A percentile compares a stretch with the other conserved stretches of the same genome.
phyloP scores from a whole-genome alignment of 2,329 filamentous ascomycete genomes.

The Nothomitra cinnamomea region DNA sequence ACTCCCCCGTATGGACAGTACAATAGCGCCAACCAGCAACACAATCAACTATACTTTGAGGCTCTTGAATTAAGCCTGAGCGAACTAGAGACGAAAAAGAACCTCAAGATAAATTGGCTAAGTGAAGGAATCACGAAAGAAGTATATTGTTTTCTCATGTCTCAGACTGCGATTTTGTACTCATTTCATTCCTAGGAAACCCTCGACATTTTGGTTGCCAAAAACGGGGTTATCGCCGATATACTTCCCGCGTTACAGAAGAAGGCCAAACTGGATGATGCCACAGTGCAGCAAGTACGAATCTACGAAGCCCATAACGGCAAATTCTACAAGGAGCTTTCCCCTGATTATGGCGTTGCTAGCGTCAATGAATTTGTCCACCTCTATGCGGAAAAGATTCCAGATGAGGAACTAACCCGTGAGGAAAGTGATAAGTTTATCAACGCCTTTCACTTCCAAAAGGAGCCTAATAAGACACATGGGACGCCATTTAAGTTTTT shows the following conservation, averaged over 20 bases:
- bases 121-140: slow-evolving; percentile 86
- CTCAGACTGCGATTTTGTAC: slow-evolving; percentile 2
- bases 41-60: slow-evolving; percentile 78
- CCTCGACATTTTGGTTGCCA: slow-evolving; percentile 71
- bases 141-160: slow-evolving; percentile 28
- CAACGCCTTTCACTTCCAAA: slow-evolving; percentile 81
- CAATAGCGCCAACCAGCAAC: slow-evolving; percentile 45
- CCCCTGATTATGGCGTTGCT: slow-evolving; percentile 52
- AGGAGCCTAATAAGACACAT: slow-evolving; percentile 67
- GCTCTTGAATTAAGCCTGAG: slow-evolving; percentile 85
- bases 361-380: slow-evolving; percentile 73
- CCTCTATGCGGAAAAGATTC: slow-evolving; percentile 65
- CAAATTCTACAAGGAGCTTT: slow-evolving; percentile 69
- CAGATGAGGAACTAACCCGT: slow-evolving; percentile 44
- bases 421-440: slow-evolving; percentile 55
- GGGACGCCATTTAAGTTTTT: slow-evolving; percentile 85
- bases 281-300: slow-evolving; percentile 54
- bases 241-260: slow-evolving; percentile 59
- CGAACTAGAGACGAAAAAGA: slow-evolving; percentile 86
- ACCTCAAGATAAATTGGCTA: slow-evolving; percentile 65
- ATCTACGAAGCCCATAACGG: slow-evolving; percentile 70
- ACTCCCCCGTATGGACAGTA: slow-evolving; percentile 56
- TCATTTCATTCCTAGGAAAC: slow-evolving; percentile 39
- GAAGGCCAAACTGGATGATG: slow-evolving; percentile 64
- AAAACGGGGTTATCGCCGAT: slow-evolving; percentile 66